Percentiles rank a stretch among this genome's conserved stretches.
phyloP scores from a whole-genome alignment of 108 stramenopile genomes.

The Licmophora abbreviata region DNA sequence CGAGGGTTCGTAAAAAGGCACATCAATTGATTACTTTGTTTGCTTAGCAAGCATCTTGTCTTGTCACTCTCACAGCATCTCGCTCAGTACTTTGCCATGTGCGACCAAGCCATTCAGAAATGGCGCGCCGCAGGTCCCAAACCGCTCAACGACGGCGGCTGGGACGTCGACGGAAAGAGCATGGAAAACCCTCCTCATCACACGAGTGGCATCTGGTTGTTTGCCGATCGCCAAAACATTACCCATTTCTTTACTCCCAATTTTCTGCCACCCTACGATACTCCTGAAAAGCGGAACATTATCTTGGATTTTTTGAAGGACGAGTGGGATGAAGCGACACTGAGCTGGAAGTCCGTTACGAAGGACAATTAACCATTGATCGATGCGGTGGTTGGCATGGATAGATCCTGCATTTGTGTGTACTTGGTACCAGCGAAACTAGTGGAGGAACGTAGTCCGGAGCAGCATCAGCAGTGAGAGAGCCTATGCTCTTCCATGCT shows the following conservation, averaged over 20 bases:
- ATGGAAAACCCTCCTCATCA: slow-evolving; percentile 6
- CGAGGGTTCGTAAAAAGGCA: background rate
- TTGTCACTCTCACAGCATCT: slow-evolving; percentile 15
- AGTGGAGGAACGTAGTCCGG: too few species aligned
- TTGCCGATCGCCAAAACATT: slow-evolving; percentile 68
- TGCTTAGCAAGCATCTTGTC: slow-evolving; percentile 1
- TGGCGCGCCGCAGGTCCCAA: slow-evolving; percentile 61
- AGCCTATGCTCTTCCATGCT: too few species aligned
- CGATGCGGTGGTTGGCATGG: too few species aligned
- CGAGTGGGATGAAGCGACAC: slow-evolving; percentile 74
- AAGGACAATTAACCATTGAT: too few species aligned
- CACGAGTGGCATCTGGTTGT: slow-evolving; percentile 70
- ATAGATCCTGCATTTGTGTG: too few species aligned
- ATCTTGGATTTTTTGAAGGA: slow-evolving; percentile 68
- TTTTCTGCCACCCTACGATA: slow-evolving; percentile 82
- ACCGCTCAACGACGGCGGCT: slow-evolving; percentile 46
- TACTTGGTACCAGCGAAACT: too few species aligned
- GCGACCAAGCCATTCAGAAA: slow-evolving; percentile 38
- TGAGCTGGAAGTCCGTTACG: slow-evolving; percentile 79
- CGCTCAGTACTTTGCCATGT: slow-evolving; percentile 32
- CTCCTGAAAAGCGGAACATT: slow-evolving; percentile 60
- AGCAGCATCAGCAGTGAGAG: too few species aligned
- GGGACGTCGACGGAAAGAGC: slow-evolving; percentile 28
- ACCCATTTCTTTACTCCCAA: slow-evolving; percentile 81
- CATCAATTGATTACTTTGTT: background rate